Conservation (phyloP, 305 asterid genomes). For the Fraxinus ornus region DNA sequence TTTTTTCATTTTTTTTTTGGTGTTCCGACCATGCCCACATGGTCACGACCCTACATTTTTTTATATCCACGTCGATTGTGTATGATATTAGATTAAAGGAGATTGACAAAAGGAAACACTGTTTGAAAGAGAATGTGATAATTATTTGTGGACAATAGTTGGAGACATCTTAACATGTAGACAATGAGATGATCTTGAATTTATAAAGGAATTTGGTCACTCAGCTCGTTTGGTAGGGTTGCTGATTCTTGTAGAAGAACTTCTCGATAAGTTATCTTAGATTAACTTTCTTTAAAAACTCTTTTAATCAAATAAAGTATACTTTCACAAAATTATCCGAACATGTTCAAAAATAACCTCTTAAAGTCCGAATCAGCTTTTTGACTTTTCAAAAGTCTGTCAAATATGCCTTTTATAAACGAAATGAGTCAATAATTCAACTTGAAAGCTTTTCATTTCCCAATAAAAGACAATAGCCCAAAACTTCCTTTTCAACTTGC, state of each 20-base stretch:
- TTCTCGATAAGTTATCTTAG: too few species aligned
- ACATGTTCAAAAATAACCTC: too few species aligned
- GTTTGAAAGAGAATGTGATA: neutral
- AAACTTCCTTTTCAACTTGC: neutral
- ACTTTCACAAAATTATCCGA: too few species aligned
- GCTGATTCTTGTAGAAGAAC: too few species aligned
- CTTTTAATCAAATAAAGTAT: too few species aligned
- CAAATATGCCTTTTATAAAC: too few species aligned
- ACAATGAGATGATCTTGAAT: neutral
- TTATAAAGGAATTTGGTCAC: neutral
- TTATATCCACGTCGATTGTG: neutral
- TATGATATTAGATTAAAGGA: neutral
- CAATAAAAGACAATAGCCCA: neutral
- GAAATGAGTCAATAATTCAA: neutral
- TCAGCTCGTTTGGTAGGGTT: neutral
- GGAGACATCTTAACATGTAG: neutral
- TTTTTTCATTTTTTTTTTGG: neutral
- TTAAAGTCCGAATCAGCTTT: too few species aligned
- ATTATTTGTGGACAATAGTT: neutral
- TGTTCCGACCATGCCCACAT: neutral
- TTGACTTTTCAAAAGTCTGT: too few species aligned
- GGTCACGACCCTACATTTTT: neutral
- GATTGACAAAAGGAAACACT: neutral
- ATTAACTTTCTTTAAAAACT: too few species aligned
- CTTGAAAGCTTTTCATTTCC: neutral